Conservation (phyloP, 2,329 filamentous ascomycete species). For the Fusarium lyarnte region DNA sequence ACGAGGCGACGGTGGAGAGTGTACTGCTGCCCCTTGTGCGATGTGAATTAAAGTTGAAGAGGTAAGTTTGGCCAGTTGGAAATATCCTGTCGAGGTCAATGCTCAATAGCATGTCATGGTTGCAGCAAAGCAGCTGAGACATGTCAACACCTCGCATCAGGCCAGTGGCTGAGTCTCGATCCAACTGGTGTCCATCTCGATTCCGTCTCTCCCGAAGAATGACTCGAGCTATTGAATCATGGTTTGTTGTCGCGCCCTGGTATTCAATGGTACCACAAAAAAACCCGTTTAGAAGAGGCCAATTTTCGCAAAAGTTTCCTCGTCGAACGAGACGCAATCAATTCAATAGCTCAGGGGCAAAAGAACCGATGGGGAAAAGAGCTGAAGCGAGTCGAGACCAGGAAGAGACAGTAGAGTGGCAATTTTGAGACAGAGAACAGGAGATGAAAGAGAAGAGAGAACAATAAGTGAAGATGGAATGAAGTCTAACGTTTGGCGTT, state of each 20-base stretch:
- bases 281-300: background rate
- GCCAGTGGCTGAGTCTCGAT: slow-evolving; percentile 43
- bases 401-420: background rate
- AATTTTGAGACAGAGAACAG: slow-evolving; percentile 7
- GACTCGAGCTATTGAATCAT: slow-evolving; percentile 12
- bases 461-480: slow-evolving; percentile 13
- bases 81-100: slow-evolving; percentile 15
- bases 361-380: background rate
- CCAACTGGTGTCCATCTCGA: slow-evolving; percentile 5
- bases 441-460: slow-evolving; percentile 11
- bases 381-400: background rate
- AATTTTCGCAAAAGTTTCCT: background rate
- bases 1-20: background rate
- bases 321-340: background rate
- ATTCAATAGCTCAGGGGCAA: background rate
- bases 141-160: slow-evolving; percentile 38
- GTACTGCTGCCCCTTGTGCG: slow-evolving; percentile 16
- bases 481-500: slow-evolving; percentile 34
- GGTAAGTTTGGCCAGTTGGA: slow-evolving; percentile 11
- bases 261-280: slow-evolving; percentile 3
- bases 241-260: slow-evolving; percentile 5
- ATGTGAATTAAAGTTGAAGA: slow-evolving; percentile 18
- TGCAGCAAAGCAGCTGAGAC: slow-evolving; percentile 28
- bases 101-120: slow-evolving; percentile 12
- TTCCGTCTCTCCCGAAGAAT: slow-evolving; percentile 6